phyloP scores from a whole-genome alignment of 176 grass and related monocot species.

The Hsuehochloa calcarea region DNA sequence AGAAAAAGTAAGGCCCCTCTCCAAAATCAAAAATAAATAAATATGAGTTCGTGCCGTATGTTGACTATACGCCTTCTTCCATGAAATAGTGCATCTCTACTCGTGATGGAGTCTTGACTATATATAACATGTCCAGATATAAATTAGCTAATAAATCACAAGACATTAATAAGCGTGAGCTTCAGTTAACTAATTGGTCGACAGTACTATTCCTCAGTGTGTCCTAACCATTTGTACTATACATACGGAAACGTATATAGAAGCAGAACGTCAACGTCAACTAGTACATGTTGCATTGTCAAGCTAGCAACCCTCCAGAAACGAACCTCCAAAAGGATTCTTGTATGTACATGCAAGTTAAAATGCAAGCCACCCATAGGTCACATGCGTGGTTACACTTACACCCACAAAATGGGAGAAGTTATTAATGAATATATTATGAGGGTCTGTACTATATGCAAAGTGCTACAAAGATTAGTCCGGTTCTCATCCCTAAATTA shows the following conservation, averaged over 20 bases:
- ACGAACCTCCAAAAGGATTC: neutral
- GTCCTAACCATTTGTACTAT: slow-evolving; percentile 28
- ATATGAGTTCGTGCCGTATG: neutral
- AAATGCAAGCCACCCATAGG: neutral
- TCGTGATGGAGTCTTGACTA: neutral
- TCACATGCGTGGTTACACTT: slow-evolving; percentile 22
- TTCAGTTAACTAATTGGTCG: slow-evolving; percentile 1
- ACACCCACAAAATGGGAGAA: slow-evolving; percentile 5
- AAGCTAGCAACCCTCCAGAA: neutral
- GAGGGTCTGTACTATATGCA: slow-evolving; percentile 20
- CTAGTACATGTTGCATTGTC: neutral
- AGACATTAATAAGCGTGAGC: neutral
- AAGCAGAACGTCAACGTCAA: slow-evolving; percentile 3
- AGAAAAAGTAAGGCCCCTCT: too few relatives aligned
- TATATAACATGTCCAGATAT: neutral
- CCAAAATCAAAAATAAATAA: too few relatives aligned
- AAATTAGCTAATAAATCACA: slow-evolving; percentile 1
- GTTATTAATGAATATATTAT: neutral
- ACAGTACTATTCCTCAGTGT: neutral
- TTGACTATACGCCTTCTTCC: neutral
- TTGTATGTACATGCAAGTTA: neutral
- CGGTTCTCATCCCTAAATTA: neutral
- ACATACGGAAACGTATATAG: neutral
- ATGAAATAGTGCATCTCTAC: neutral
- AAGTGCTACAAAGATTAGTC: neutral